Evolutionary conservation across 371 early-diverging fungal species (phyloP).

Genomic region (Phascolomyces articulosus): DNA sequence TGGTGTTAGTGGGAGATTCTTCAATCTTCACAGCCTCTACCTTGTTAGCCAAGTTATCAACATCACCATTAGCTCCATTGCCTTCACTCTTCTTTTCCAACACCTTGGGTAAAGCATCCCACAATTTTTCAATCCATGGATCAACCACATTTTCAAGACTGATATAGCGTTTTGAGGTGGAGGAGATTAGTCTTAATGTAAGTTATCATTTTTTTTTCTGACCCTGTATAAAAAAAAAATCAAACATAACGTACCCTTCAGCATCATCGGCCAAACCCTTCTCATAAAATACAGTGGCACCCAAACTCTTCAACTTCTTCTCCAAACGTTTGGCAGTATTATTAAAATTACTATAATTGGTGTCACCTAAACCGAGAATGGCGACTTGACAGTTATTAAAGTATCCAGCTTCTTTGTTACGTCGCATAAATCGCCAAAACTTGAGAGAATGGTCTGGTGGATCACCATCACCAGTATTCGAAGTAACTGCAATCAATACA

Average conservation of each 20-base stretch:
- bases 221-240: background rate
- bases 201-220: background rate
- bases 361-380: constrained; percentile 84
- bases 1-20: no score
- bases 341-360: constrained; percentile 91
- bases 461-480: constrained; percentile 97
- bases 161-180: no score
- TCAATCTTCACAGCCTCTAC: constrained; percentile 16
- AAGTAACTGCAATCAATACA: constrained; percentile 77
- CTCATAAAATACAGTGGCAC: constrained; percentile 72
- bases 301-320: constrained; percentile 72
- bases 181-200: no score
- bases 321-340: constrained; percentile 82
- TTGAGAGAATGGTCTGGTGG: constrained; percentile 91
- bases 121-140: constrained; percentile 91
- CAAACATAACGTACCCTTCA: constrained; percentile 66
- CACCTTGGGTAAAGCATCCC: constrained; percentile 68
- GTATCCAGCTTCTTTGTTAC: constrained; percentile 57
- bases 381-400: constrained; percentile 53
- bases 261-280: constrained; percentile 91
- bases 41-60: constrained; percentile 1
- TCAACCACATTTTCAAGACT: constrained; percentile 87
- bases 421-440: constrained; percentile 83
- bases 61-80: background rate
- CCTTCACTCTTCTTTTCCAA: constrained; percentile 15